These are phyloP conservation scores for Rhamnella rubrinervis DNA, from an alignment of 331 rosid species.

Conservation along the genomic window DNA sequence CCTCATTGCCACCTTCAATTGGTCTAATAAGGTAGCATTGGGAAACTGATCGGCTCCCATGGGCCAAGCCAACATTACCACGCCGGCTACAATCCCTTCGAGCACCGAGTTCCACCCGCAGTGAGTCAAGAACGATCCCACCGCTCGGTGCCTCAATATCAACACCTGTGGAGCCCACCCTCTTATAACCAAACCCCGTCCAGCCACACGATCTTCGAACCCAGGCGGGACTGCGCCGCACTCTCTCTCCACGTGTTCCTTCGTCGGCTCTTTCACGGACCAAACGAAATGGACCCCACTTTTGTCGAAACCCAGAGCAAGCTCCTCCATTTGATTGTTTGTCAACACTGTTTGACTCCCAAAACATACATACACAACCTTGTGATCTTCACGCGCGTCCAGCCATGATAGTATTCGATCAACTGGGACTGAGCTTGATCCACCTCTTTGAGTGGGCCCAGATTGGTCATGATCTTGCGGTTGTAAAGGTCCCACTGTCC, in stretches of 20 bases:
- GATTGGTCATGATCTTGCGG: background rate
- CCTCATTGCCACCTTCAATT: background rate
- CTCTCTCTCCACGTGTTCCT: background rate
- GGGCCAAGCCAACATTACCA: conserved; percentile 5
- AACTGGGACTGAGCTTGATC: conserved; percentile 11
- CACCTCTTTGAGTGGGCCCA: conserved; percentile 24
- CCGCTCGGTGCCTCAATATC: background rate
- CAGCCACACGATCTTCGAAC: conserved; percentile 14
- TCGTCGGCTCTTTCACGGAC: background rate
- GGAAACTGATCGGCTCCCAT: background rate
- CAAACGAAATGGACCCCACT: conserved; percentile 8
- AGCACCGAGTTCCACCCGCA: conserved; percentile 13
- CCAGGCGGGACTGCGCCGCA: background rate
- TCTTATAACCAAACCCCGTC: conserved; percentile 10
- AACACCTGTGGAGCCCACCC: conserved; percentile 27
- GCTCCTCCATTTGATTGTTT: conserved; percentile 9
- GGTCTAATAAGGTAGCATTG: background rate
- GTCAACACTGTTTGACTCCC: conserved; percentile 11
- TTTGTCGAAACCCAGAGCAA: background rate
- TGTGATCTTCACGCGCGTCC: background rate
- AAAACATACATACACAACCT: conserved; percentile 13
- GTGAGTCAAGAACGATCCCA: background rate
- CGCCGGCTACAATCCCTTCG: background rate
- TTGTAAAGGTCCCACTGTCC: conserved; percentile 34
- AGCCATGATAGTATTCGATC: conserved; percentile 23